phyloP scores from a whole-genome alignment of 2,329 filamentous ascomycete species.

The Camptophora hylomeconis region DNA sequence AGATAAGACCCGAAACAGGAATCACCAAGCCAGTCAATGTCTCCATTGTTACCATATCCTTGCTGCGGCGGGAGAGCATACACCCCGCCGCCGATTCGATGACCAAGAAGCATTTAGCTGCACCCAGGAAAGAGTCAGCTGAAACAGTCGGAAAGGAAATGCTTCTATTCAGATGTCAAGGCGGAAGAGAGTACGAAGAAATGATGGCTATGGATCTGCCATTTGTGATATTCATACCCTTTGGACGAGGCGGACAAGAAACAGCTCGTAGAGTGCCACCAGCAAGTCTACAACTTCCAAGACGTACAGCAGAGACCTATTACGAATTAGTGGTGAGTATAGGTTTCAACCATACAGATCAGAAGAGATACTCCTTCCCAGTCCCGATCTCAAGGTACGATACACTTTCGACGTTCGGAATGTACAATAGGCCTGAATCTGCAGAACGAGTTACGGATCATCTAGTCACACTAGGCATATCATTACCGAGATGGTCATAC shows the following conservation, averaged over 20 bases:
- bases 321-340: constrained; percentile 95
- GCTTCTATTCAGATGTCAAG: constrained; percentile 73
- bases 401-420: constrained; percentile 93
- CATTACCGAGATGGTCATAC: constrained; percentile 89
- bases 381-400: constrained; percentile 89
- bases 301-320: constrained; percentile 88
- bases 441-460: constrained; percentile 79
- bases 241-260: constrained; percentile 81
- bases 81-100: constrained; percentile 91
- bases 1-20: constrained; percentile 77
- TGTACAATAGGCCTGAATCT: constrained; percentile 94
- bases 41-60: constrained; percentile 84
- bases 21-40: constrained; percentile 80
- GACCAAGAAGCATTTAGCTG: constrained; percentile 79
- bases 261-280: constrained; percentile 81
- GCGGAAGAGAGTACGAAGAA: constrained; percentile 73
- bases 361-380: constrained; percentile 83
- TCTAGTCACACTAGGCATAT: constrained; percentile 80
- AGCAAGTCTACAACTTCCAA: constrained; percentile 78
- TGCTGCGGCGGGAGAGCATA: constrained; percentile 89
- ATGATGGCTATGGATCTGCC: constrained; percentile 94
- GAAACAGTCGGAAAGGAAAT: constrained; percentile 95
- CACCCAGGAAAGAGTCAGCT: constrained; percentile 76
- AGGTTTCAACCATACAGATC: constrained; percentile 74
- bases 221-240: constrained; percentile 95